Conservation (phyloP, 345 rosid species). For the Nasturtium officinale region DNA sequence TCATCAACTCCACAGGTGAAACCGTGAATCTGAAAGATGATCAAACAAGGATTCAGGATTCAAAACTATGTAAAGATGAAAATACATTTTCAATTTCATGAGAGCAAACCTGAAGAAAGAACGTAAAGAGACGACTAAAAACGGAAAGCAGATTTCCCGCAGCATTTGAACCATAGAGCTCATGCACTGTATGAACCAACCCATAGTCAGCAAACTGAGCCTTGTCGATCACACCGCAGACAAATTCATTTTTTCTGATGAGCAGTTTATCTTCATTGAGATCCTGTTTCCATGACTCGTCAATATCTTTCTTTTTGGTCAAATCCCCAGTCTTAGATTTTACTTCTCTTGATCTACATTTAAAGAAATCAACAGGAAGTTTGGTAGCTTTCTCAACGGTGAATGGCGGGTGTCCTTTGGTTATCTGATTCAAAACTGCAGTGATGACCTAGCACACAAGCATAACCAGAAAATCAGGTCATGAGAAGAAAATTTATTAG, state of each 20-base stretch:
- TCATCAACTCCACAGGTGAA: slow-evolving; percentile 99
- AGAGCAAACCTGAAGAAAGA: slow-evolving; percentile 76
- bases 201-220: slow-evolving; percentile 98
- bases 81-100: slow-evolving; percentile 6
- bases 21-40: slow-evolving; percentile 80
- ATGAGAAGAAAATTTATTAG: background rate
- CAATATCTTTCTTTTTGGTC: slow-evolving; percentile 32
- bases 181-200: slow-evolving; percentile 92
- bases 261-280: slow-evolving; percentile 73
- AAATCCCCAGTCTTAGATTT: slow-evolving; percentile 26
- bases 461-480: slow-evolving; percentile 23
- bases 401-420: slow-evolving; percentile 76
- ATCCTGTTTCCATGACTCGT: slow-evolving; percentile 41
- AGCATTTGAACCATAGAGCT: slow-evolving; percentile 83
- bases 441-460: slow-evolving; percentile 61
- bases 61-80: slow-evolving; percentile 13
- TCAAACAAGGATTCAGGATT: slow-evolving; percentile 35
- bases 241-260: slow-evolving; percentile 65
- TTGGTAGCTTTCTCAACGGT: slow-evolving; percentile 78
- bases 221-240: slow-evolving; percentile 95
- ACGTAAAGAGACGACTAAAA: slow-evolving; percentile 86
- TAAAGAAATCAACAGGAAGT: slow-evolving; percentile 76
- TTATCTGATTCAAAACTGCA: slow-evolving; percentile 66
- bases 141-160: slow-evolving; percentile 88
- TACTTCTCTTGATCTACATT: slow-evolving; percentile 43